These are phyloP conservation scores for Podila clonocystis DNA, from an alignment of 192 early-diverging fungal species.

Conservation along the genomic window DNA sequence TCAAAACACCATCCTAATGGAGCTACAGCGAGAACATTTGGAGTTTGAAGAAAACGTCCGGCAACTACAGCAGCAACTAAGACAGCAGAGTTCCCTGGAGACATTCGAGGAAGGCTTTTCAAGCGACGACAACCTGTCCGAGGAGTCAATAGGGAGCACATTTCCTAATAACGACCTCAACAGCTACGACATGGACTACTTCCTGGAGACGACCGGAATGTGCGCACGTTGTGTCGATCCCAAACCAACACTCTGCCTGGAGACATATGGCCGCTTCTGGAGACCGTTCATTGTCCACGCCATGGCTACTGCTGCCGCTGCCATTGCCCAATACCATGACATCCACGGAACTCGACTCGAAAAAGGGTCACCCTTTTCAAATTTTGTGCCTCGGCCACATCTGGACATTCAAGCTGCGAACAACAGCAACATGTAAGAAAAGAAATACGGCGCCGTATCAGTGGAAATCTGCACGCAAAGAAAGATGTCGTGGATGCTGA, in stretches of 20 bases:
- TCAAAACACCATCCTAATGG: conserved; percentile 40
- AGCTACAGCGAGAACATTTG: conserved; percentile 43
- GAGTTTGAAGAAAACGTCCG: conserved; percentile 51
- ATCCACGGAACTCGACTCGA: neutral
- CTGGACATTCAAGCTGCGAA: neutral
- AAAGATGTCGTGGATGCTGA: too few relatives aligned
- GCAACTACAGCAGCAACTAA: conserved; percentile 34
- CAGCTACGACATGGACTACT: neutral
- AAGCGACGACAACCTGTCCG: neutral
- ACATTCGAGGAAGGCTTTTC: conserved; percentile 2
- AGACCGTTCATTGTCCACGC: conserved; percentile 25
- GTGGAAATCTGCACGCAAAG: too few relatives aligned
- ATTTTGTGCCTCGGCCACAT: neutral
- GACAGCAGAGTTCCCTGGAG: conserved; percentile 29
- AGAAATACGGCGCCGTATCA: too few relatives aligned
- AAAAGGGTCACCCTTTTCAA: neutral
- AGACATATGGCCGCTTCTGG: conserved; percentile 29
- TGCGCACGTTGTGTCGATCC: conserved; percentile 21
- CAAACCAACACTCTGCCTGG: conserved; percentile 24
- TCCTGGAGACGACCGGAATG: neutral
- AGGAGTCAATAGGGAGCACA: too few relatives aligned
- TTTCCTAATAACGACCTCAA: too few relatives aligned
- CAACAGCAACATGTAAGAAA: neutral
- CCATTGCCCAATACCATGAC: conserved; percentile 19
- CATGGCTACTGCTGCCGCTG: conserved; percentile 38